phyloP scores from a whole-genome alignment of 2,329 filamentous ascomycete species.

The Aspergillus fischeri region DNA sequence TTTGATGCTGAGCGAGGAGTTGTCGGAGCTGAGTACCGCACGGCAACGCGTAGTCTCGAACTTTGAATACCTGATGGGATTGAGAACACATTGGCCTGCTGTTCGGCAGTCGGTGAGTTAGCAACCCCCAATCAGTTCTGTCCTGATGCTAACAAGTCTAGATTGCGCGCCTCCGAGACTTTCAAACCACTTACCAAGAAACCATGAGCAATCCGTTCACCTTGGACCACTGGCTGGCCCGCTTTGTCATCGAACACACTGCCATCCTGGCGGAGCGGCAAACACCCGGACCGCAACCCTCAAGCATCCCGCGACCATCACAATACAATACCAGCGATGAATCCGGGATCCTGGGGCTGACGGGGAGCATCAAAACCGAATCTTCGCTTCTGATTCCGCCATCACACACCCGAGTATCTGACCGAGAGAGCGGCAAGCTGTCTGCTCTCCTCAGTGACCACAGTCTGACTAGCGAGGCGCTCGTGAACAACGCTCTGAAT shows the following conservation, averaged over 20 bases:
- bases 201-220: constrained; percentile 18
- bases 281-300: not conserved
- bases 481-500: constrained; percentile 17
- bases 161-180: constrained; percentile 17
- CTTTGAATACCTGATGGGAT: constrained; percentile 19
- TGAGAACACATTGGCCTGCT: constrained; percentile 19
- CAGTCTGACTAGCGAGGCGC: constrained; percentile 12
- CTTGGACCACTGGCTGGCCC: constrained; percentile 22
- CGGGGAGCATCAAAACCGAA: not conserved
- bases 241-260: constrained; percentile 20
- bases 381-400: not conserved
- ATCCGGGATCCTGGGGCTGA: not conserved
- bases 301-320: not conserved
- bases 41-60: constrained; percentile 15
- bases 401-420: not conserved
- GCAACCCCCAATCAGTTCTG: not conserved
- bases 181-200: constrained; percentile 17
- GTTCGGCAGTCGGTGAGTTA: constrained; percentile 15
- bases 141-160: not conserved
- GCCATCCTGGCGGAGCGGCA: constrained; percentile 13
- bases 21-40: constrained; percentile 7
- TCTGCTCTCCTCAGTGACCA: constrained; percentile 10
- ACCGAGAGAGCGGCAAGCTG: constrained; percentile 2
- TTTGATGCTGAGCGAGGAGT: constrained; percentile 15
- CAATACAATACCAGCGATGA: not conserved